Evolutionary conservation across 208 protist genomes (phyloP).

Genomic region (Leishmania lainsoni): DNA sequence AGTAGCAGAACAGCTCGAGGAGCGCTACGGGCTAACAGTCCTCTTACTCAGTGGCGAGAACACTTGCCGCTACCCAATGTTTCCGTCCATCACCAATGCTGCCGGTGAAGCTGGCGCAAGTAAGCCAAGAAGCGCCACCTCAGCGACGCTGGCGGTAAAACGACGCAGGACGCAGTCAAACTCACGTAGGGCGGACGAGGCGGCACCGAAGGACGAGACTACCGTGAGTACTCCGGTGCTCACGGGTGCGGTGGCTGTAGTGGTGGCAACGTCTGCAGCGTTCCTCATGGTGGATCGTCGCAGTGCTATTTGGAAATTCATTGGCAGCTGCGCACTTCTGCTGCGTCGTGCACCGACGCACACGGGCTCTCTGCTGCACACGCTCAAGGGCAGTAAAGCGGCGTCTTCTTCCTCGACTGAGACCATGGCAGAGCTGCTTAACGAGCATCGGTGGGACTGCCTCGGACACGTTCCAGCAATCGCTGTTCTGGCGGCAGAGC

Average conservation of each 20-base stretch:
- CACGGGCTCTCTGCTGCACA: conserved; percentile 4
- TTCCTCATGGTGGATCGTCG: conserved; percentile 57
- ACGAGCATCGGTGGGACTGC: conserved; percentile 58
- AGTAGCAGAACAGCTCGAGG: conserved; percentile 27
- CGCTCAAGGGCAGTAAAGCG: background rate
- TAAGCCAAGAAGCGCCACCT: background rate
- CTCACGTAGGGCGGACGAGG: background rate
- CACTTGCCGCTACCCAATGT: conserved; percentile 17
- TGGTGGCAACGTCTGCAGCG: conserved; percentile 48
- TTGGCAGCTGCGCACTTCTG: conserved; percentile 48
- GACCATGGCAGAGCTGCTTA: conserved; percentile 5
- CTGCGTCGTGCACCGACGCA: background rate
- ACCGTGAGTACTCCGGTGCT: conserved; percentile 6
- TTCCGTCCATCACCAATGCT: conserved; percentile 4
- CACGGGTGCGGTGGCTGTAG: conserved; percentile 24
- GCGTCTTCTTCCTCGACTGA: background rate
- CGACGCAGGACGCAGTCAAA: background rate
- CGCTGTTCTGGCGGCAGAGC: conserved; percentile 35
- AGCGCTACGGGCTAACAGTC: conserved; percentile 33
- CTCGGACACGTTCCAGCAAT: conserved; percentile 48
- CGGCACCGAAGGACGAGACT: conserved; percentile 5
- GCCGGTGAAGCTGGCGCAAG: background rate
- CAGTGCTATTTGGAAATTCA: conserved; percentile 76
- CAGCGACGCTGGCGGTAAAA: background rate
- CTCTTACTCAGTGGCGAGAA: conserved; percentile 26